These are phyloP conservation scores for Cladochytrium replicatum DNA, from an alignment of 192 early-diverging fungal genomes.

Conservation along the genomic window DNA sequence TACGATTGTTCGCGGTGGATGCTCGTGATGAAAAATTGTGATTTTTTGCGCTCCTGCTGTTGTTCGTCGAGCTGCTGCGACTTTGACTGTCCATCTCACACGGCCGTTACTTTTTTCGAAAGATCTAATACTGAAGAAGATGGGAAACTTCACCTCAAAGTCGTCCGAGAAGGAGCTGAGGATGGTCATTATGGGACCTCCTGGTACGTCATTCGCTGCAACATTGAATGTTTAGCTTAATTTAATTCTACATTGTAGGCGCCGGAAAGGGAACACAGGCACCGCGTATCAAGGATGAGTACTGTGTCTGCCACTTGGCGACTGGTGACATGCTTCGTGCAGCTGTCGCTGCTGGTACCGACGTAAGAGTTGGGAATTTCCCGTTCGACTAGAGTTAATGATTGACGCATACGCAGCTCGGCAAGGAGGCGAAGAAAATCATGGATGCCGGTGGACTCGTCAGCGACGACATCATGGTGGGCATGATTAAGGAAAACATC, in stretches of 20 bases:
- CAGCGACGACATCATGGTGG: conserved; percentile 96
- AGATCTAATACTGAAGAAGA: too few species aligned
- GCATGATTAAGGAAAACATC: conserved; percentile 94
- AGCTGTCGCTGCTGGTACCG: conserved; percentile 83
- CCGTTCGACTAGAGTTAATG: background rate
- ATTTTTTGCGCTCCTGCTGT: too few species aligned
- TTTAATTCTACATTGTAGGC: conserved; percentile 3
- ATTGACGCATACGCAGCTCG: conserved; percentile 40
- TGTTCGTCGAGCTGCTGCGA: too few species aligned
- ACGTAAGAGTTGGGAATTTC: conserved; percentile 29
- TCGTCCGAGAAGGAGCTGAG: conserved; percentile 36
- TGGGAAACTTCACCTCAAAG: too few species aligned
- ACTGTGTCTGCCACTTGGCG: conserved; percentile 94
- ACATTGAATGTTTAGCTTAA: conserved; percentile 3
- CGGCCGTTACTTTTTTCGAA: too few species aligned
- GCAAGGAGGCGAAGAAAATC: conserved; percentile 94
- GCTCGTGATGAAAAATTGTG: too few species aligned
- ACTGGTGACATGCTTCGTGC: conserved; percentile 99
- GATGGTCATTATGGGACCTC: conserved; percentile 32
- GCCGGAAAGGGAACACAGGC: conserved; percentile 90
- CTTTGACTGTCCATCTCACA: too few species aligned
- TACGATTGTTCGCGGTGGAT: too few species aligned
- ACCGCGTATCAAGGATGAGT: conserved; percentile 89
- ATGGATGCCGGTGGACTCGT: conserved; percentile 98
- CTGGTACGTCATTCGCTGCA: conserved; percentile 7